phyloP scores from a whole-genome alignment of 2,329 filamentous ascomycete species.

The Cryphonectria naterciae region DNA sequence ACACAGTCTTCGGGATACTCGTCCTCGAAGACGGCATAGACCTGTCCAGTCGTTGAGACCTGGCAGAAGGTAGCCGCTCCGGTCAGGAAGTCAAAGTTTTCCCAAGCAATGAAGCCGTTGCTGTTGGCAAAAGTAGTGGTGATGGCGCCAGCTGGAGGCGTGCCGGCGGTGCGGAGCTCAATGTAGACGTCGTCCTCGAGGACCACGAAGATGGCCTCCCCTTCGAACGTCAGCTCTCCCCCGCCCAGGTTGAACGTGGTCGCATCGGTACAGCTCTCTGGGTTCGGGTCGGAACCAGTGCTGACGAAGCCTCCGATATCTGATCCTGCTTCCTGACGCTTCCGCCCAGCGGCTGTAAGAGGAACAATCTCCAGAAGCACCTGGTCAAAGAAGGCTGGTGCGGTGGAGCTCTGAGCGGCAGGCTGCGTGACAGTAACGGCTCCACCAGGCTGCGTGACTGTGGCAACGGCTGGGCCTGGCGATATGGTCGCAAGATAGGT shows the following conservation, averaged over 20 bases:
- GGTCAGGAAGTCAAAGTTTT: not conserved
- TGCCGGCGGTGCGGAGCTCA: not conserved
- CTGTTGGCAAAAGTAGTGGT: not conserved
- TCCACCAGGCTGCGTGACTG: not conserved
- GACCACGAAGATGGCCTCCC: not conserved
- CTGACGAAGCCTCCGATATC: not conserved
- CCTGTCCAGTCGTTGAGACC: not conserved
- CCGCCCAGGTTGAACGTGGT: not conserved
- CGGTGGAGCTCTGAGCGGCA: not conserved
- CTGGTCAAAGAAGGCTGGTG: not conserved
- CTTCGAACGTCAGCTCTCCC: not conserved
- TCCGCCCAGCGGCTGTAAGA: not conserved
- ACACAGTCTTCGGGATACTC: not conserved
- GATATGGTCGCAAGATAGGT: constrained; percentile 1
- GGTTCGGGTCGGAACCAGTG: not conserved
- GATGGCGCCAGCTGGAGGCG: not conserved
- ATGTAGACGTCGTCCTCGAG: not conserved
- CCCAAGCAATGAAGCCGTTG: not conserved
- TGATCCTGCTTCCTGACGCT: not conserved
- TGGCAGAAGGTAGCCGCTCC: not conserved
- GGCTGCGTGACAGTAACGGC: not conserved
- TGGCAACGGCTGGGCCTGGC: not conserved
- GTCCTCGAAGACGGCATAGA: constrained; percentile 1
- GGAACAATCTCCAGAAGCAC: not conserved
- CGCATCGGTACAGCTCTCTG: not conserved